Evolutionary conservation across 148 eudicot genomes (phyloP).

Genomic region (Diospyros kaki): DNA sequence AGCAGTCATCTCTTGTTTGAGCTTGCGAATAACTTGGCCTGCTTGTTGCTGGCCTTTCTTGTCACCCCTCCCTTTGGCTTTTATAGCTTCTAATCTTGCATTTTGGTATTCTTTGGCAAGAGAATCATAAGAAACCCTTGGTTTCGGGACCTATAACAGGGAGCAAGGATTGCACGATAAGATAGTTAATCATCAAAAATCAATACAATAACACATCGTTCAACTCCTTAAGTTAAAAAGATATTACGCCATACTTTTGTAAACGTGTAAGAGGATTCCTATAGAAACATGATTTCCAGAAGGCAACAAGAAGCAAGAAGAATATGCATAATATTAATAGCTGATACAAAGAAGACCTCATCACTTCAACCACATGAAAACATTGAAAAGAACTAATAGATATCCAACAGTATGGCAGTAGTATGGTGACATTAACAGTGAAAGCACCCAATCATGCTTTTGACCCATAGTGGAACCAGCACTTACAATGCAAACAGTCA

Average conservation of each 20-base stretch:
- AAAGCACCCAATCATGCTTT: not conserved
- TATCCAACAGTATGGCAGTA: not conserved
- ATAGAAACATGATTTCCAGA: not conserved
- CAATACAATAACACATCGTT: slow-evolving; percentile 1
- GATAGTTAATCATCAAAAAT: slow-evolving; percentile 5
- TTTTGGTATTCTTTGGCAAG: slow-evolving; percentile 64
- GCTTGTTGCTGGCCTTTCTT: slow-evolving; percentile 70
- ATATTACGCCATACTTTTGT: not conserved
- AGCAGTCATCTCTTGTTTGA: slow-evolving; percentile 81
- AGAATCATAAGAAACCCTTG: slow-evolving; percentile 45
- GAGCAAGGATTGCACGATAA: not conserved
- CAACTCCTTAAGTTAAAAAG: not conserved
- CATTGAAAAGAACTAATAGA: not conserved
- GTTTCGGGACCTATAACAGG: slow-evolving; percentile 46
- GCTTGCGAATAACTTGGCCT: slow-evolving; percentile 64
- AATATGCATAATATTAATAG: not conserved
- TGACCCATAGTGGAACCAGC: not conserved
- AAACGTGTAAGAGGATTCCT: slow-evolving; percentile 1
- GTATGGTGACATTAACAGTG: not conserved
- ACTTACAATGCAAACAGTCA: too few relatives aligned
- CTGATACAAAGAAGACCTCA: slow-evolving; percentile 6
- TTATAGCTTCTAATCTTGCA: slow-evolving; percentile 76
- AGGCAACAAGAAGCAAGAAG: slow-evolving; percentile 7
- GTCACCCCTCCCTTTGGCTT: slow-evolving; percentile 81
- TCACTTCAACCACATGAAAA: not conserved